Evolutionary conservation across 2,329 filamentous ascomycete genomes (phyloP), one percentile per base, ranked within the genome.

Genomic region (Beauveria caledonica): DNA sequence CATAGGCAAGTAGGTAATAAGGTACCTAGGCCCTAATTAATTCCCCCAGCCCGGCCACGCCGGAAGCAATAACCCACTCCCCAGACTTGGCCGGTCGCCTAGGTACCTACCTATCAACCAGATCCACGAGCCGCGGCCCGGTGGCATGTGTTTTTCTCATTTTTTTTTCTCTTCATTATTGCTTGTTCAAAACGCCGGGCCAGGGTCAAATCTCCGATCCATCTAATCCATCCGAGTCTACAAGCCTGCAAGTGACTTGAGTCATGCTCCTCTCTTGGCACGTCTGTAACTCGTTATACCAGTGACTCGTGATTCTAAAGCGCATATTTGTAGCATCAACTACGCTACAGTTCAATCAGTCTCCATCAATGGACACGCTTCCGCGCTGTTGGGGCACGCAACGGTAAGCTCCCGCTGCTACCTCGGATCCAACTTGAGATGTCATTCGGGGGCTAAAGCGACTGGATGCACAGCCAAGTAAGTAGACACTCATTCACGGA

Each of bases 41-140:
- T 33, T 36, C 33, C 11, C 17, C 49, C 10, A n/a, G 25, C 5
- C 11, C 53, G 53, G 53, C 53, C 40, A 45, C 53, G 40, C 53
- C 53, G 53, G 53, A 42, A 44, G 15, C 21, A 50, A 58, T 58
- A 29, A 5, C 23, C 33, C 55, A 49, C 45, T 39, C 29, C 36
- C 33, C 33, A 36, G 33, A 36, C 33, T 36, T 36, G 5, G 33
- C 33, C 3, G 33, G 33, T 36, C 33, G 33, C 11, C 11, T 36
- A 36, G 33, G 25, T 25, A 25, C 5, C 11, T 10, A 36, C 33
- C 33, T 36, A 11, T 36, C 33, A 36, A 36, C 33, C 29, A 33
- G 33, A 36, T 36, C 33, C 33, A 36, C 23, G 58, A 60, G 49
- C 58, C 58, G 58, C 58, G 58, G 58, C 40, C 44, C 58, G n/a